Percentiles rank a stretch among this genome's conserved stretches.
These are phyloP conservation scores for Venturia oleaginea DNA, from an alignment of 2,329 filamentous ascomycete genomes.

Conservation along the genomic window DNA sequence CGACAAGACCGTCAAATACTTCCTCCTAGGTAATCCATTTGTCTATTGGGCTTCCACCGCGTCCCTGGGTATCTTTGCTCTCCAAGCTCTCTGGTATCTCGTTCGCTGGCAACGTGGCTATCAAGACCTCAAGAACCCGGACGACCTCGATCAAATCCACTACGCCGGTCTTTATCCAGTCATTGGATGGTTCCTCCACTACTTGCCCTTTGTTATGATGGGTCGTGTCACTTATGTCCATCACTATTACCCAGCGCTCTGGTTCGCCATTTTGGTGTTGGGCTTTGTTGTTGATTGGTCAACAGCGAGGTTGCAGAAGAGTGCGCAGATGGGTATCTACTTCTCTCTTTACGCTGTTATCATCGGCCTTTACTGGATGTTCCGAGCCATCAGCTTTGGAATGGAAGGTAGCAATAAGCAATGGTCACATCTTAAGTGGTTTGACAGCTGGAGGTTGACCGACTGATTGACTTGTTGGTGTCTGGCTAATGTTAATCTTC, in stretches of 20 bases:
- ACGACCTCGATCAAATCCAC: slow-evolving; percentile 88
- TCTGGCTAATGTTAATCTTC: background rate
- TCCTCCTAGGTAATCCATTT: slow-evolving; percentile 90
- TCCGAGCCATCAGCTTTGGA: slow-evolving; percentile 91
- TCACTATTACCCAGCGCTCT: slow-evolving; percentile 97
- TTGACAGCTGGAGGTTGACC: slow-evolving; percentile 74
- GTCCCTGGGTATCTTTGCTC: slow-evolving; percentile 61
- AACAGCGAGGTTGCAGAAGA: slow-evolving; percentile 52
- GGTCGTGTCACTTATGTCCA: slow-evolving; percentile 98
- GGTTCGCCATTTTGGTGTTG: slow-evolving; percentile 85
- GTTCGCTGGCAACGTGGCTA: slow-evolving; percentile 95
- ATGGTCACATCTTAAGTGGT: slow-evolving; percentile 92
- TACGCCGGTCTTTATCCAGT: slow-evolving; percentile 87
- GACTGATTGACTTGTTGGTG: slow-evolving; percentile 37
- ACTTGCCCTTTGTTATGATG: slow-evolving; percentile 93
- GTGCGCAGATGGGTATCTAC: slow-evolving; percentile 61
- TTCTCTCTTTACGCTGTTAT: slow-evolving; percentile 61
- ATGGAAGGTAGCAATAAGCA: slow-evolving; percentile 80
- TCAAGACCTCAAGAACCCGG: slow-evolving; percentile 60
- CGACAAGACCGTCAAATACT: slow-evolving; percentile 92
- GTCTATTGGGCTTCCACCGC: slow-evolving; percentile 93
- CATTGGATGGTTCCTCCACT: slow-evolving; percentile 92
- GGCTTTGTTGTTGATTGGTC: slow-evolving; percentile 87
- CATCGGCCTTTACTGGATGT: slow-evolving; percentile 77
- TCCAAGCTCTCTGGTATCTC: slow-evolving; percentile 73